Percentiles rank a stretch among this genome's conserved stretches.
These are phyloP conservation scores for Cubamyces sp. DNA, from an alignment of 768 basidiomycete genomes.

Conservation along the genomic window DNA sequence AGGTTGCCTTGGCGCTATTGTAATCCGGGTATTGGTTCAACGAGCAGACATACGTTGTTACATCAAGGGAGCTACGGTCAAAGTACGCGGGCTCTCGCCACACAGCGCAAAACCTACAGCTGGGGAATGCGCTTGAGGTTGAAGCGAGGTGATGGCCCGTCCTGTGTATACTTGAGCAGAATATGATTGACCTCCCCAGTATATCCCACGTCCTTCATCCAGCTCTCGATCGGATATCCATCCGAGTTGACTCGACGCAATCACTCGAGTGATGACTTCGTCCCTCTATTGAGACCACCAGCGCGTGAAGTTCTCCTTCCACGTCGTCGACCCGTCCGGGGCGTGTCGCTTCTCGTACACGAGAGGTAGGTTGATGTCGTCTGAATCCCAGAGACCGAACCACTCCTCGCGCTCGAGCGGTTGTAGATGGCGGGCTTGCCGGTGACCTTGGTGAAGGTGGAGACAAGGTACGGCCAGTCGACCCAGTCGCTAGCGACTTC, in stretches of 20 bases:
- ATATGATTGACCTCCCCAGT: background rate
- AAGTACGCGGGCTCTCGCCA: no score
- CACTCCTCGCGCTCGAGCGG: slow-evolving; percentile 26
- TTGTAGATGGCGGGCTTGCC: slow-evolving; percentile 31
- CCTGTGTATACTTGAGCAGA: background rate
- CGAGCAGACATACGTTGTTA: no score
- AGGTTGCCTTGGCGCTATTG: no score
- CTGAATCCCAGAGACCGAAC: slow-evolving; percentile 7
- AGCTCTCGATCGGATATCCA: slow-evolving; percentile 42
- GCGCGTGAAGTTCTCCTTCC: slow-evolving; percentile 38
- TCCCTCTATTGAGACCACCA: slow-evolving; percentile 51
- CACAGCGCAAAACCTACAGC: no score
- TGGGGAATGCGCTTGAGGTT: background rate
- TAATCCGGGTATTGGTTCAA: no score
- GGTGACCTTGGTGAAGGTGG: slow-evolving; percentile 36
- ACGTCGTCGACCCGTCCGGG: slow-evolving; percentile 30
- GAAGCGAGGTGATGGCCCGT: background rate
- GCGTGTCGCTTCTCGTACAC: slow-evolving; percentile 21
- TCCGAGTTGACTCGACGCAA: slow-evolving; percentile 44
- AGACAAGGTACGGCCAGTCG: slow-evolving; percentile 31
- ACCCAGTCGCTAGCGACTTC: slow-evolving; percentile 34
- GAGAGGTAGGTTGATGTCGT: slow-evolving; percentile 26
- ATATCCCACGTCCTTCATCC: slow-evolving; percentile 36
- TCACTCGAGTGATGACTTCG: slow-evolving; percentile 46
- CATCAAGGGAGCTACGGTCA: no score